Evolutionary conservation across 169 alveolate genomes (phyloP).

Genomic region (Cystoisospora suis): DNA sequence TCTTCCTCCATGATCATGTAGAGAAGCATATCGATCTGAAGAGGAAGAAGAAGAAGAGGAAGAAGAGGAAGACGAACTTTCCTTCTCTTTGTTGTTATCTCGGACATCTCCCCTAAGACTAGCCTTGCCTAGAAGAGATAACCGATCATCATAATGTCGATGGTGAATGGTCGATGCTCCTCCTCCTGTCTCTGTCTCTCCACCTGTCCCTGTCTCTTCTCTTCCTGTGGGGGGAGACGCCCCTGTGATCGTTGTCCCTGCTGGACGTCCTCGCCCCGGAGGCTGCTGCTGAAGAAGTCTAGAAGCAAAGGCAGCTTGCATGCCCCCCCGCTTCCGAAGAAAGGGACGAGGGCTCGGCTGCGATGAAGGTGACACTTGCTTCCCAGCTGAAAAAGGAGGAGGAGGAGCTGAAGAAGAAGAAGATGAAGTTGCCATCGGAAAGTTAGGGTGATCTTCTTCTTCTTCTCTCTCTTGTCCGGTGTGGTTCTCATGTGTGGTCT

Average conservation of each 20-base stretch:
- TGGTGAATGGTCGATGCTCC: background rate
- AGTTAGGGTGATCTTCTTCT: background rate
- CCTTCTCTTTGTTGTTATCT: too few species aligned
- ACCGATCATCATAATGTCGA: background rate
- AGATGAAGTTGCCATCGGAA: too few species aligned
- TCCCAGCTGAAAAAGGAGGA: background rate
- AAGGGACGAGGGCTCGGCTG: background rate
- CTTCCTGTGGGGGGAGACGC: too few species aligned
- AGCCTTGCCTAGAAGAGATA: background rate
- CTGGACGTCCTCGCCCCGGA: background rate
- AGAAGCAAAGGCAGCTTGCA: conserved; percentile 18
- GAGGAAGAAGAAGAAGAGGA: too few species aligned
- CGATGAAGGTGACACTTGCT: background rate
- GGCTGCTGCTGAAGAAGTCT: background rate
- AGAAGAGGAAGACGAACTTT: too few species aligned
- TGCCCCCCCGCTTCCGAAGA: background rate
- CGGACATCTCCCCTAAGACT: background rate
- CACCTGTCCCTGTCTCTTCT: too few species aligned
- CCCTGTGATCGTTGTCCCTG: too few species aligned
- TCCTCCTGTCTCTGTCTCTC: background rate
- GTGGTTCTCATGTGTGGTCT: background rate
- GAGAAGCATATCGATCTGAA: too few species aligned
- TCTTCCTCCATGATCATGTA: too few species aligned
- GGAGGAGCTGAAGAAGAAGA: background rate
- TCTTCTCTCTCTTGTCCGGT: background rate